These are phyloP conservation scores for Evansstolkia leycettana DNA, from an alignment of 495 filamentous ascomycete genomes.

Conservation along the genomic window DNA sequence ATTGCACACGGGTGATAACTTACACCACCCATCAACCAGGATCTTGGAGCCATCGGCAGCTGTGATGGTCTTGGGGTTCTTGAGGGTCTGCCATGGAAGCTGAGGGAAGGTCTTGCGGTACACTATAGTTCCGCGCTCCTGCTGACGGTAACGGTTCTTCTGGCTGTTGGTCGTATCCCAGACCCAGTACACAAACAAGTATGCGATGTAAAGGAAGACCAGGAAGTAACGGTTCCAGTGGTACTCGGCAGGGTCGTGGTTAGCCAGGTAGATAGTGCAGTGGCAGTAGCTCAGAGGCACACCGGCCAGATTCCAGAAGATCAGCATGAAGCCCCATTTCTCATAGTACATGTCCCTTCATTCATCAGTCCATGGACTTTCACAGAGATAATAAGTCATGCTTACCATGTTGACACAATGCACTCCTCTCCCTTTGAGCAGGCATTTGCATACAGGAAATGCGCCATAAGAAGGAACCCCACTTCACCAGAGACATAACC, in stretches of 20 bases:
- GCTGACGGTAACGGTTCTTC: conserved; percentile 86
- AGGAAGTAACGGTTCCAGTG: conserved; percentile 61
- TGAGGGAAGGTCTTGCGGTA: conserved; percentile 83
- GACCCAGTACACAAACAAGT: conserved; percentile 81
- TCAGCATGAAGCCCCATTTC: conserved; percentile 99
- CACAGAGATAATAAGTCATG: too few species aligned
- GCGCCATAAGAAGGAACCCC: conserved; percentile 78
- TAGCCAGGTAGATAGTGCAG: conserved; percentile 87
- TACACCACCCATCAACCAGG: conserved; percentile 83
- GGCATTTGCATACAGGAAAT: conserved; percentile 93
- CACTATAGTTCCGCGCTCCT: conserved; percentile 61
- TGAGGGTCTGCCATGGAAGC: conserved; percentile 74
- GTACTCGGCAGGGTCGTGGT: conserved; percentile 73
- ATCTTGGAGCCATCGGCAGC: conserved; percentile 69
- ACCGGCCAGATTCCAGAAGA: conserved; percentile 98
- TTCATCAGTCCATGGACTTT: neutral
- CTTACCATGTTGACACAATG: conserved; percentile 79
- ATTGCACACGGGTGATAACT: conserved; percentile 11
- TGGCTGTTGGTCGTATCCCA: conserved; percentile 90
- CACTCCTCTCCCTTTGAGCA: conserved; percentile 94
- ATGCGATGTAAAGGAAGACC: conserved; percentile 51
- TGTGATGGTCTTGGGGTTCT: conserved; percentile 80
- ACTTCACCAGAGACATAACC: conserved; percentile 90
- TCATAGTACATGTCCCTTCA: conserved; percentile 92
- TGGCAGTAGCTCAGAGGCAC: conserved; percentile 96